Percentiles rank a stretch among this genome's conserved stretches.
Evolutionary conservation across 164 flowering plant species (phyloP).

Genomic region (Kalanchoe fedtschenkoi): DNA sequence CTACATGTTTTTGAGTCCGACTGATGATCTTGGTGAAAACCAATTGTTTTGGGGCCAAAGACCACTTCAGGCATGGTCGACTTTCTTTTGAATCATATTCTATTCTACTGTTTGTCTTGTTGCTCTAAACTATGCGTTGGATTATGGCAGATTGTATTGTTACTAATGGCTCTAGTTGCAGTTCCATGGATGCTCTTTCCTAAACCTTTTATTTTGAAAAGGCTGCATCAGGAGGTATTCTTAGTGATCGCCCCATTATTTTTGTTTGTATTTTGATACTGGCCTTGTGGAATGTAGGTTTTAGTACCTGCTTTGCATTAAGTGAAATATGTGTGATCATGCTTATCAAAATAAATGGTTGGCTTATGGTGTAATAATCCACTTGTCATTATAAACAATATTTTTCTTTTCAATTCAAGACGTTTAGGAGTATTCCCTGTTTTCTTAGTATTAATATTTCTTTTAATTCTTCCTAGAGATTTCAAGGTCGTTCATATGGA

Average conservation of each 20-base stretch:
- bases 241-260: neutral
- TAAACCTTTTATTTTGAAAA: slow-evolving; percentile 78
- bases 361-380: neutral
- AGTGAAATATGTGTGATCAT: neutral
- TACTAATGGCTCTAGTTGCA: slow-evolving; percentile 56
- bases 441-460: neutral
- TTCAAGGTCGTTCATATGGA: slow-evolving; percentile 55
- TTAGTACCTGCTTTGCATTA: neutral
- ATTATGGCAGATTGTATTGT: slow-evolving; percentile 41
- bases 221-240: slow-evolving; percentile 57
- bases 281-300: neutral
- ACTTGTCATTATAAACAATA: neutral
- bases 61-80: slow-evolving; percentile 46
- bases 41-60: slow-evolving; percentile 82
- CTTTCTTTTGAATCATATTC: neutral
- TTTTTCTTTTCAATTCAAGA: no score
- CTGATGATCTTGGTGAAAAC: slow-evolving; percentile 87
- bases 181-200: slow-evolving; percentile 97
- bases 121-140: neutral
- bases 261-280: neutral
- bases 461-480: neutral
- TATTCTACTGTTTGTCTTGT: neutral
- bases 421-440: no score
- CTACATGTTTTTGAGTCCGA: slow-evolving; percentile 89
- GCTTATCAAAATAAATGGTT: neutral